Conservation (phyloP, 352 stramenopile species). For the Pythium phragmitis region DNA sequence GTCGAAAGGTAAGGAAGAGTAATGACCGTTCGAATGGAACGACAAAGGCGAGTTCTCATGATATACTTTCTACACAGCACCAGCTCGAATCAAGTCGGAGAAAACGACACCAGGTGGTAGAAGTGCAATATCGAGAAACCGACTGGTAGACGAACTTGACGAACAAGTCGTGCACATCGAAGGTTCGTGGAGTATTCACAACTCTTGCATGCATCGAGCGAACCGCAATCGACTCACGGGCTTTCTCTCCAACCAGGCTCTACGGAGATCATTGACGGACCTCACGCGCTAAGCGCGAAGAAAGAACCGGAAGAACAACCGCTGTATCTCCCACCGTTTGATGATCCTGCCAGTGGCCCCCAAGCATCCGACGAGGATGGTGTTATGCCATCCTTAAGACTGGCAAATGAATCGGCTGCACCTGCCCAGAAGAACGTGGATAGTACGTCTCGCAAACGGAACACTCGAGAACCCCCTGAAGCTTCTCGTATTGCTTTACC, state of each 20-base stretch:
- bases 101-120: not conserved
- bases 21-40: not conserved
- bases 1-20: not conserved
- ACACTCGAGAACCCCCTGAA: not conserved
- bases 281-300: slow-evolving; percentile 11
- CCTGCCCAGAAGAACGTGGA: not conserved
- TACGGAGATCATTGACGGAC: slow-evolving; percentile 7
- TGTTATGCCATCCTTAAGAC: not conserved
- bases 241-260: not conserved
- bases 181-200: not conserved
- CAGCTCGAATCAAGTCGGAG: not conserved
- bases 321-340: not conserved
- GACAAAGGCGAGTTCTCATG: not conserved
- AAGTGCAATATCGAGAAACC: not conserved
- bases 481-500: not conserved
- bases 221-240: not conserved
- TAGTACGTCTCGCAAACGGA: not conserved
- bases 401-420: not conserved
- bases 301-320: slow-evolving; percentile 2
- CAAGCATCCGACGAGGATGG: not conserved
- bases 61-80: not conserved
- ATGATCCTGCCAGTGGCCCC: not conserved
- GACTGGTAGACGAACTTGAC: not conserved
- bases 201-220: not conserved
- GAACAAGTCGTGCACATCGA: not conserved